A percentile compares a stretch with the other conserved stretches of the same genome.
These are phyloP conservation scores for Lenwebbia sp. DNA, from an alignment of 345 rosid genomes.

Conservation along the genomic window DNA sequence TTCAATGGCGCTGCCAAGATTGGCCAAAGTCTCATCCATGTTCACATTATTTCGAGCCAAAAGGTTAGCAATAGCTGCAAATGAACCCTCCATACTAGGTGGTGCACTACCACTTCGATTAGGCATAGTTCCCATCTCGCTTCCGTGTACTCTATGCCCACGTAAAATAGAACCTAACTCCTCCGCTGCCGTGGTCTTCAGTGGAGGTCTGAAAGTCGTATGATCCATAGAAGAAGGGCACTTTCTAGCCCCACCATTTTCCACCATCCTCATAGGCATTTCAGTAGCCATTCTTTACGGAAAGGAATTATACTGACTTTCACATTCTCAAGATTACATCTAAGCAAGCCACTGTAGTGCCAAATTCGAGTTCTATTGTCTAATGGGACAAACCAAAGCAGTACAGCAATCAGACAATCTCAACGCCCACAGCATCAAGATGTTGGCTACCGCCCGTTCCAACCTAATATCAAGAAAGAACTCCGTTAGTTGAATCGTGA, in stretches of 20 bases:
- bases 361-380: background rate
- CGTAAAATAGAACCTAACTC: slow-evolving; percentile 65
- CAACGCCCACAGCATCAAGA: background rate
- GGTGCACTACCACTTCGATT: slow-evolving; percentile 97
- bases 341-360: background rate
- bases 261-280: slow-evolving; percentile 75
- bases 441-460: background rate
- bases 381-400: background rate
- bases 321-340: background rate
- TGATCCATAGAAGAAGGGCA: slow-evolving; percentile 54
- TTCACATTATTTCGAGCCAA: slow-evolving; percentile 48
- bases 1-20: slow-evolving; percentile 40
- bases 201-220: slow-evolving; percentile 35
- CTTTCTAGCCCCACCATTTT: slow-evolving; percentile 38
- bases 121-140: slow-evolving; percentile 31
- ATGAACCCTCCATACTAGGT: slow-evolving; percentile 95
- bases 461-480: background rate
- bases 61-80: slow-evolving; percentile 67
- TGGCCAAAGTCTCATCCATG: slow-evolving; percentile 34
- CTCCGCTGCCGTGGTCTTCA: slow-evolving; percentile 53
- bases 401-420: background rate
- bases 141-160: slow-evolving; percentile 43
- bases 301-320: background rate
- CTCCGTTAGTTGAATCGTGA: background rate
- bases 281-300: slow-evolving; percentile 55